phyloP scores from a whole-genome alignment of 768 basidiomycete genomes.

The Tephrocybe sp. region DNA sequence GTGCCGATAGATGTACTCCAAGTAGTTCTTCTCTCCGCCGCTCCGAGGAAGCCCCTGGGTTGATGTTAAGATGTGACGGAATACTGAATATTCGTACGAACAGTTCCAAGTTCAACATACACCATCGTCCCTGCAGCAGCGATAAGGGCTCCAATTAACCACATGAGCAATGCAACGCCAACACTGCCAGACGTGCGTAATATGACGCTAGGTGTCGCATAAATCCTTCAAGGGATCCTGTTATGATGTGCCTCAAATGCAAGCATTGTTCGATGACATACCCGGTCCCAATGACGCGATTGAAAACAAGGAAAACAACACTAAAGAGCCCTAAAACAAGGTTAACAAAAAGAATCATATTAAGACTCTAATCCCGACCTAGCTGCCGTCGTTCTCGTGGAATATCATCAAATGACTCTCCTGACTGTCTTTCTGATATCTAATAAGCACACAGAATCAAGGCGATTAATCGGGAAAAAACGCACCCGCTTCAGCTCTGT shows the following conservation, averaged over 20 bases:
- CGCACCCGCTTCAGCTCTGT: conserved; percentile 8
- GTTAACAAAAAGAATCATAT: not conserved
- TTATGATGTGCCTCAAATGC: not conserved
- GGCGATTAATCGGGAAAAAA: not conserved
- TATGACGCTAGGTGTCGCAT: conserved; percentile 68
- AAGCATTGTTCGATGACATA: conserved; percentile 21
- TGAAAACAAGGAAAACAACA: conserved; percentile 68
- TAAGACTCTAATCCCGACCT: conserved; percentile 1
- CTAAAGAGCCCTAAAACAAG: conserved; percentile 40
- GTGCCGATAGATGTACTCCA: conserved; percentile 65
- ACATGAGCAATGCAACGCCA: conserved; percentile 65
- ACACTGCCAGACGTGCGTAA: conserved; percentile 67
- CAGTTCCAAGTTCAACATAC: conserved; percentile 75
- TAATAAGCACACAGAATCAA: not conserved
- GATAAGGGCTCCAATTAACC: conserved; percentile 64
- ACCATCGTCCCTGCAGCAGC: conserved; percentile 68
- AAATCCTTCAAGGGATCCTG: conserved; percentile 43
- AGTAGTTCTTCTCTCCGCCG: conserved; percentile 76
- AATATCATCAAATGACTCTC: conserved; percentile 18
- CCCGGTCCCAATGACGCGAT: conserved; percentile 76
- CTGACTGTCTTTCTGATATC: conserved; percentile 6
- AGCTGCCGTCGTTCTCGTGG: conserved; percentile 15
- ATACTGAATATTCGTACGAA: conserved; percentile 23
- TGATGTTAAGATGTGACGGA: conserved; percentile 33
- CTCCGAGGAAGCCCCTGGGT: conserved; percentile 62